phyloP scores from a whole-genome alignment of 371 early-diverging fungal genomes.

The Mortierella sp. region DNA sequence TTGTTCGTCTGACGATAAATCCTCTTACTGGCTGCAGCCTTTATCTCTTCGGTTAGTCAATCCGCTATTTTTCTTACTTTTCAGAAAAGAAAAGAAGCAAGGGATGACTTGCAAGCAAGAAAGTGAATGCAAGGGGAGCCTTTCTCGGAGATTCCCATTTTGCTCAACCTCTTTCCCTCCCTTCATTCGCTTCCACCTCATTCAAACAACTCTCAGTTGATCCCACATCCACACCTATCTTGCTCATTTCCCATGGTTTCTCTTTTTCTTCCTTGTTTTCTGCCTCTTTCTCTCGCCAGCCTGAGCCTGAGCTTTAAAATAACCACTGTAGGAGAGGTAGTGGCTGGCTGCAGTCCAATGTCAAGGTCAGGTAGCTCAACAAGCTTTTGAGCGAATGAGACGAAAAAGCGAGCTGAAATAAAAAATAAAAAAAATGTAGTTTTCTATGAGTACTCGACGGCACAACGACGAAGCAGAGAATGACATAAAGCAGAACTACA shows the following conservation, averaged over 20 bases:
- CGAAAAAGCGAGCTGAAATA: neutral
- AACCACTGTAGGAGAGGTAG: neutral
- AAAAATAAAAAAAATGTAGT: neutral
- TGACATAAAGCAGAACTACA: neutral
- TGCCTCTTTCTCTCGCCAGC: neutral
- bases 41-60: constrained; percentile 8
- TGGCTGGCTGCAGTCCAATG: no score
- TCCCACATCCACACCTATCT: neutral
- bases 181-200: neutral
- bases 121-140: neutral
- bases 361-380: neutral
- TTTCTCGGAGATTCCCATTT: constrained; percentile 3
- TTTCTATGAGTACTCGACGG: neutral
- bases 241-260: neutral
- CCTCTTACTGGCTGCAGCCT: neutral
- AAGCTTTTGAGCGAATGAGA: constrained; percentile 1
- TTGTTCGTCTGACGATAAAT: neutral
- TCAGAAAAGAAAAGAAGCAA: neutral
- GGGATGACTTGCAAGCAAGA: neutral
- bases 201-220: neutral
- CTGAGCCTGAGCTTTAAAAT: constrained; percentile 3
- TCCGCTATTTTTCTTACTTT: neutral
- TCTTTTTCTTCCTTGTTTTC: neutral
- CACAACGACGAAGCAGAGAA: neutral
- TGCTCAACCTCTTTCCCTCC: neutral